A percentile compares a stretch with the other conserved stretches of the same genome.
Evolutionary conservation across 2,329 filamentous ascomycete species (phyloP).

Genomic region (Pleurostoma richardsiae): DNA sequence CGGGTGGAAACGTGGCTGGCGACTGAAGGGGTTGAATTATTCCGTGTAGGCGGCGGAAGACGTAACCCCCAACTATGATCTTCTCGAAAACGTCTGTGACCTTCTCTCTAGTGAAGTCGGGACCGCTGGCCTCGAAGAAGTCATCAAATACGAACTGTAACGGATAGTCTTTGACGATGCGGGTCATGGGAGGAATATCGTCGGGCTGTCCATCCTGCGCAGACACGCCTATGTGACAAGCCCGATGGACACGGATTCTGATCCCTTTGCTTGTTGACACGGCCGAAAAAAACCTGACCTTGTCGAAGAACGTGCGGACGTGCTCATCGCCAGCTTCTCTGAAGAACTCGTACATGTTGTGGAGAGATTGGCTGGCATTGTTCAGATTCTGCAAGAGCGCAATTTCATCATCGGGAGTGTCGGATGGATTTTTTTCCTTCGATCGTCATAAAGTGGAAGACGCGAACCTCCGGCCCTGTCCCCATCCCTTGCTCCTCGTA

Average conservation of each 20-base stretch:
- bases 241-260: slow-evolving; percentile 2
- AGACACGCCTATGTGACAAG: not conserved
- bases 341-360: slow-evolving; percentile 4
- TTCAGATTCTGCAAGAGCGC: not conserved
- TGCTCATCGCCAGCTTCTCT: slow-evolving; percentile 1
- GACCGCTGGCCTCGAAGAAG: not conserved
- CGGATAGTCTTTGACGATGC: slow-evolving; percentile 1
- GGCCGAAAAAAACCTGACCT: slow-evolving; percentile 3
- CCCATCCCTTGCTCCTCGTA: not conserved
- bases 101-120: slow-evolving; percentile 1
- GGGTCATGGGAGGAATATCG: not conserved
- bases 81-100: slow-evolving; percentile 1
- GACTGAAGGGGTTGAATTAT: too few relatives aligned
- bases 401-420: not conserved
- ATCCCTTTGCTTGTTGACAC: not conserved
- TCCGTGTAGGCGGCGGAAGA: too few relatives aligned
- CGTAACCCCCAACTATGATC: slow-evolving; percentile 2
- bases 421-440: slow-evolving; percentile 1
- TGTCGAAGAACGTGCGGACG: slow-evolving; percentile 1
- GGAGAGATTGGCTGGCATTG: slow-evolving; percentile 3
- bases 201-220: not conserved
- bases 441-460: slow-evolving; percentile 2
- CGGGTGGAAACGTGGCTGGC: too few relatives aligned
- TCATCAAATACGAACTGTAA: slow-evolving; percentile 2
- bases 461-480: not conserved